Percentiles rank a stretch among this genome's conserved stretches.
Evolutionary conservation across 2,329 filamentous ascomycete species (phyloP).

Genomic region (Fusarium oxysporum): DNA sequence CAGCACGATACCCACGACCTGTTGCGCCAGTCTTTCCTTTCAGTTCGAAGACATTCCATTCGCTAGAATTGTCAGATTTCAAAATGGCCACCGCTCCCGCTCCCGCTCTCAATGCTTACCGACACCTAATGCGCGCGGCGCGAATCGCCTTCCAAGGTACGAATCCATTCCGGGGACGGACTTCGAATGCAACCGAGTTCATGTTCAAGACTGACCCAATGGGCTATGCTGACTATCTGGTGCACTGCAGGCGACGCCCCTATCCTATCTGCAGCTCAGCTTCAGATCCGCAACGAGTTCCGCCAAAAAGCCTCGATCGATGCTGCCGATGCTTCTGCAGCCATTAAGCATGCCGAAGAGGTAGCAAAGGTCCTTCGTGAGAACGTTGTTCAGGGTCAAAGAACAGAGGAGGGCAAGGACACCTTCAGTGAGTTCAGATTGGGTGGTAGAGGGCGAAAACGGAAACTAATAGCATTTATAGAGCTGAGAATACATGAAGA

Average conservation of each 20-base stretch:
- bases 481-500: conserved; percentile 90
- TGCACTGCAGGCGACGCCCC: conserved; percentile 71
- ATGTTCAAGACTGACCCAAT: too few species aligned
- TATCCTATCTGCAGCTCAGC: conserved; percentile 76
- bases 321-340: conserved; percentile 66
- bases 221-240: not conserved
- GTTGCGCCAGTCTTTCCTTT: not conserved
- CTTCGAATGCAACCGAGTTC: not conserved
- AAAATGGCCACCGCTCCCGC: conserved; percentile 46
- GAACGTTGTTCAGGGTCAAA: conserved; percentile 89
- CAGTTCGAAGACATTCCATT: not conserved
- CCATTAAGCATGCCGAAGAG: conserved; percentile 83
- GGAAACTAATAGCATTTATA: conserved; percentile 53
- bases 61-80: not conserved
- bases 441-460: not conserved
- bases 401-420: conserved; percentile 55
- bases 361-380: conserved; percentile 82
- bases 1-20: not conserved
- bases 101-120: conserved; percentile 81
- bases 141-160: conserved; percentile 86
- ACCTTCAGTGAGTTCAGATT: conserved; percentile 64
- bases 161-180: conserved; percentile 5
- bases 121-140: conserved; percentile 82
- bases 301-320: conserved; percentile 71
- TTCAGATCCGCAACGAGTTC: conserved; percentile 80